A percentile compares a stretch with the other conserved stretches of the same genome.
These are phyloP conservation scores for Ulota crispa DNA, from an alignment of 225 moss, liverwort and hornwort species.

Conservation along the genomic window DNA sequence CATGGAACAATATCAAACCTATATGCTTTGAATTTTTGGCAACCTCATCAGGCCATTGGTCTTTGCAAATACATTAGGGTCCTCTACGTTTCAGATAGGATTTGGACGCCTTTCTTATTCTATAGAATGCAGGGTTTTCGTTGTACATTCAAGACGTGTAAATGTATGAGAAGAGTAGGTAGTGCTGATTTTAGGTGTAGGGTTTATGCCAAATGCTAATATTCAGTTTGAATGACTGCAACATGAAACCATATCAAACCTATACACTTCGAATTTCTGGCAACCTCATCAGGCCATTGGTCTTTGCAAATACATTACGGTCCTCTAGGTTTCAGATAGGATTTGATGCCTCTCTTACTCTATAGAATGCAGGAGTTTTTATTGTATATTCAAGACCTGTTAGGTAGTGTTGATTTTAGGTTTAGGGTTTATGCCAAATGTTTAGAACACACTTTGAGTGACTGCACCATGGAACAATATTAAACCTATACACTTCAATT, in stretches of 20 bases:
- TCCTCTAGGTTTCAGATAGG: neutral
- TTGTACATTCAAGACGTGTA: neutral
- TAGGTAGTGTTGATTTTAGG: too few relatives aligned
- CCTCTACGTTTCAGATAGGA: neutral
- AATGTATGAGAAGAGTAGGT: too few relatives aligned
- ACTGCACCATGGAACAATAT: too few relatives aligned
- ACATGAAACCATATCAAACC: too few relatives aligned
- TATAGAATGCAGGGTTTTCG: neutral
- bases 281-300: conserved; percentile 8
- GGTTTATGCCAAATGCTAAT: neutral
- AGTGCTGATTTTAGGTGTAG: neutral
- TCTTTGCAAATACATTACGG: neutral
- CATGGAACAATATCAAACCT: too few relatives aligned
- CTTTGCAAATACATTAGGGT: neutral
- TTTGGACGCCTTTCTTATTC: neutral
- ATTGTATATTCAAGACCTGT: neutral
- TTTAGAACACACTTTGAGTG: neutral
- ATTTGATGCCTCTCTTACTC: neutral
- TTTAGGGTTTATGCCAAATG: neutral
- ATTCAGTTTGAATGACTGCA: neutral
- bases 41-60: neutral
- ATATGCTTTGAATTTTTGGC: neutral
- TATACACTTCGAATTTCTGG: neutral
- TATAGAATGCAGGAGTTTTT: neutral
- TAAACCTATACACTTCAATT: too few relatives aligned